Evolutionary conservation across 495 filamentous ascomycete species (phyloP), one percentile per base, ranked within the genome.

Genomic region (Aspergillus kassunensis): DNA sequence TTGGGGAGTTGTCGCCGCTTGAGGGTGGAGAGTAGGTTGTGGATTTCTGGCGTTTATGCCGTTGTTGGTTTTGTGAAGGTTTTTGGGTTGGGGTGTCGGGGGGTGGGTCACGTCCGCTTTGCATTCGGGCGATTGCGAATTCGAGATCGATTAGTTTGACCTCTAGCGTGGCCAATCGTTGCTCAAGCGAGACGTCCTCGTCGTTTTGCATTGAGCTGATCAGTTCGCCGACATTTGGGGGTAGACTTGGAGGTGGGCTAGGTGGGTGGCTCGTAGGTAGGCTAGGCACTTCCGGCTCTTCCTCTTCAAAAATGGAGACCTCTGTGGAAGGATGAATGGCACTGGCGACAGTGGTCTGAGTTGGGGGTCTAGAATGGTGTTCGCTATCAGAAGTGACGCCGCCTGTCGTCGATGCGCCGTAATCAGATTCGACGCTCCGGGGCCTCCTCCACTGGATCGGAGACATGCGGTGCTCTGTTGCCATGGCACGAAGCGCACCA

Each of bases 141-240:
- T 80, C 78, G 8, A 80, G 63, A 30, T 80, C 78, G 54, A 80
- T 79, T 31, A 80, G 62, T 44, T 80, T 80, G 4, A 80, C 75
- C 43, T 80, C 78, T 0, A 80, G 53, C 0, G 77, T 80, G 30
- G 76, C 72, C 6, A 80, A 35, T 18, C 78, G 71, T 39, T 80
- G 76, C 51, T 80, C 78, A 1, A 79, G 49, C 1, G 75, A 76
- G 8, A 73, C 60, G 21, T 67, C 65, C 19, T 75, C 74, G 46
- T 77, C 73, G 50, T 67, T 64, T 25, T 77, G 72, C 64, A 79
- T 74, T 13, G 65, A 57, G 40, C 62, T 69, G 10, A 75, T 62
- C 6, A 76, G 61, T 34, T 61, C 67, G 13, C 69, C 69, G 16
- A 77, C 63, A 46, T 77, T 75, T 10, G 73, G 72, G 11, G 67